Conservation (phyloP, 257 asterid genomes). For the Linaria vulgaris region DNA sequence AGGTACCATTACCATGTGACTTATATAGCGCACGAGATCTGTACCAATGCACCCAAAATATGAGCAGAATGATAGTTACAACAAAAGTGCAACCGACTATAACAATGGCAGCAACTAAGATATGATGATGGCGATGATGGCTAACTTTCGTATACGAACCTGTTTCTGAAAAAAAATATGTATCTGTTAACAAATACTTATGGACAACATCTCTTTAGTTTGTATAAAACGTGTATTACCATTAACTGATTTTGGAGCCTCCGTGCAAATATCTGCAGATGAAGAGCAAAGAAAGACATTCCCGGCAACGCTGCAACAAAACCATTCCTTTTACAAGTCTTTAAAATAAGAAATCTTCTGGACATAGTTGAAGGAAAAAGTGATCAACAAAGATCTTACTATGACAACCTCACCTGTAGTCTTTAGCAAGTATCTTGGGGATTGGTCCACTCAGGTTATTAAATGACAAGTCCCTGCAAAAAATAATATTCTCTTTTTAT, state of each 20-base stretch:
- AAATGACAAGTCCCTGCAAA: conserved; percentile 81
- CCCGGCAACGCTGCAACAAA: conserved; percentile 73
- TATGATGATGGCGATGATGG: conserved; percentile 44
- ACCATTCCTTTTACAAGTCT: neutral
- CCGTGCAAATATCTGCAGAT: conserved; percentile 57
- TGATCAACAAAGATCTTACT: conserved; percentile 8
- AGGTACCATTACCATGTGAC: conserved; percentile 82
- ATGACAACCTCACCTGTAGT: conserved; percentile 62
- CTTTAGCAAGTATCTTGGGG: conserved; percentile 78
- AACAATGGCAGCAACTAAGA: conserved; percentile 44
- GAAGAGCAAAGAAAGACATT: conserved; percentile 75
- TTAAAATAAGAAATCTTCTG: neutral
- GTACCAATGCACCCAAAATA: conserved; percentile 71
- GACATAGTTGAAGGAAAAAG: neutral
- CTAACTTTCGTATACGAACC: conserved; percentile 36
- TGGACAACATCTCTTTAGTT: neutral
- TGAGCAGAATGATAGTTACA: conserved; percentile 47
- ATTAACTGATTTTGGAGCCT: conserved; percentile 50
- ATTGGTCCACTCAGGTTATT: conserved; percentile 86
- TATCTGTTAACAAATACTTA: conserved; percentile 6
- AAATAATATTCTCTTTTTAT: conserved; percentile 15
- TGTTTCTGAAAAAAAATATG: conserved; percentile 53
- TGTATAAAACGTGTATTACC: conserved; percentile 42
- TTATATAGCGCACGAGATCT: conserved; percentile 52
- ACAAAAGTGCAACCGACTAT: conserved; percentile 63